Evolutionary conservation across 495 filamentous ascomycete genomes (phyloP).

Genomic region (Talaromyces nanjingensis): DNA sequence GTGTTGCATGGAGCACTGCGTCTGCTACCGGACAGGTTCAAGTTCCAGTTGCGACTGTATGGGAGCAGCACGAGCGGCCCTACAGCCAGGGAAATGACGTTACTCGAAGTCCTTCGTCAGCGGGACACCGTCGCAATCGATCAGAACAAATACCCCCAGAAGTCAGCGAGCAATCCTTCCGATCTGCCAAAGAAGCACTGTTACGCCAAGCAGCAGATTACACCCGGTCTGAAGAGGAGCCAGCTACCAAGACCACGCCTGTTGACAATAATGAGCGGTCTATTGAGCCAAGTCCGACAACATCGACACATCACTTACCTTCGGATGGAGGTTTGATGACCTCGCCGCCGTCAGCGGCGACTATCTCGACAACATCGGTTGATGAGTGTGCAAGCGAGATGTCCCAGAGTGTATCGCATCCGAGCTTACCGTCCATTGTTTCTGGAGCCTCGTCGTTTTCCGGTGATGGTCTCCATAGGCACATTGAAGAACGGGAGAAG

Average conservation of each 20-base stretch:
- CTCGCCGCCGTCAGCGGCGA: slow-evolving; percentile 49
- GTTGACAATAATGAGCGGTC: not conserved
- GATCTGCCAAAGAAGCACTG: slow-evolving; percentile 35
- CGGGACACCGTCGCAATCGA: slow-evolving; percentile 28
- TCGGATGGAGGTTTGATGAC: slow-evolving; percentile 26
- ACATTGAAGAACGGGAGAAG: slow-evolving; percentile 21
- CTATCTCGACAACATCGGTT: slow-evolving; percentile 42
- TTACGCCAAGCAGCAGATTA: slow-evolving; percentile 24
- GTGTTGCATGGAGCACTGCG: slow-evolving; percentile 52
- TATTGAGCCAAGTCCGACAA: not conserved
- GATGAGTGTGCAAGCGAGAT: slow-evolving; percentile 51
- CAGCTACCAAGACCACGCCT: not conserved
- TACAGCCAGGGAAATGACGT: slow-evolving; percentile 10
- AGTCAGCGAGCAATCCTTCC: slow-evolving; percentile 37
- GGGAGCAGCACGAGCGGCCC: slow-evolving; percentile 25
- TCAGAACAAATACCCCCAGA: slow-evolving; percentile 31
- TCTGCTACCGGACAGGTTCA: slow-evolving; percentile 58
- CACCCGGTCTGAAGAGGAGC: not conserved
- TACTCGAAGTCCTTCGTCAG: not conserved
- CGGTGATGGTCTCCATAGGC: slow-evolving; percentile 26
- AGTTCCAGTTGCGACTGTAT: slow-evolving; percentile 36
- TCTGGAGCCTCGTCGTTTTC: slow-evolving; percentile 80
- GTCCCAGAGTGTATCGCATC: slow-evolving; percentile 62
- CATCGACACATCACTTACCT: not conserved
- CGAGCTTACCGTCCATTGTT: slow-evolving; percentile 67